Conservation (phyloP, 257 asterid species). For the Gentiana straminea region DNA sequence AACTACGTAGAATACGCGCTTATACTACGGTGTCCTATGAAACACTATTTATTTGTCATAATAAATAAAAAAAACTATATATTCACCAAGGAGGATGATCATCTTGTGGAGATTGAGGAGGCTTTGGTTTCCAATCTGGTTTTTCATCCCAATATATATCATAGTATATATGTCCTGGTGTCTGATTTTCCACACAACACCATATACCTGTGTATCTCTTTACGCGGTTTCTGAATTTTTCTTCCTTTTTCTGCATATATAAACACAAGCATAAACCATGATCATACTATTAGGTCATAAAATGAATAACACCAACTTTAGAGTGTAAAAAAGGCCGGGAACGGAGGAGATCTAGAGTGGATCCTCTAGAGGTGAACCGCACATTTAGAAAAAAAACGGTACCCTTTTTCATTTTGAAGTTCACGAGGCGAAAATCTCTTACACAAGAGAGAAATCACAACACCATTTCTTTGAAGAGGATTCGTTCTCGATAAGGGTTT, state of each 20-base stretch:
- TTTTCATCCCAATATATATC: conserved; percentile 97
- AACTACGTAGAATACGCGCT: too few species aligned
- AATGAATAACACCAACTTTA: neutral
- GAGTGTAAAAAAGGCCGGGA: neutral
- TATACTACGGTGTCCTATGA: too few species aligned
- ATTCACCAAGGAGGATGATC: conserved; percentile 80
- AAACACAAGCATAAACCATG: neutral
- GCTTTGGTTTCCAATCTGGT: conserved; percentile 75
- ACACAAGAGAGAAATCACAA: too few species aligned
- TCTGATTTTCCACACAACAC: conserved; percentile 72
- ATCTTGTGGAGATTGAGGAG: conserved; percentile 69
- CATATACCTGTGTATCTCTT: conserved; percentile 80
- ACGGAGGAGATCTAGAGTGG: neutral
- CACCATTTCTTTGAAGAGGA: too few species aligned
- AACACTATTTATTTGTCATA: too few species aligned
- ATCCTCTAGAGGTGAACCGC: too few species aligned
- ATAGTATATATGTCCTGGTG: conserved; percentile 83
- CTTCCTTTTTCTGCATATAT: conserved; percentile 48
- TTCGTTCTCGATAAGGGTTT: too few species aligned
- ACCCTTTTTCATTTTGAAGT: too few species aligned
- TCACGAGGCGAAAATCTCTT: too few species aligned
- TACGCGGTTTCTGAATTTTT: conserved; percentile 72
- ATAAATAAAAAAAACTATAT: too few species aligned
- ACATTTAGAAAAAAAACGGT: too few species aligned
- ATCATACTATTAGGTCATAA: neutral